Base-by-base conservation (phyloP, 306 rosid species). In the Cucurbita maxima region DNA sequence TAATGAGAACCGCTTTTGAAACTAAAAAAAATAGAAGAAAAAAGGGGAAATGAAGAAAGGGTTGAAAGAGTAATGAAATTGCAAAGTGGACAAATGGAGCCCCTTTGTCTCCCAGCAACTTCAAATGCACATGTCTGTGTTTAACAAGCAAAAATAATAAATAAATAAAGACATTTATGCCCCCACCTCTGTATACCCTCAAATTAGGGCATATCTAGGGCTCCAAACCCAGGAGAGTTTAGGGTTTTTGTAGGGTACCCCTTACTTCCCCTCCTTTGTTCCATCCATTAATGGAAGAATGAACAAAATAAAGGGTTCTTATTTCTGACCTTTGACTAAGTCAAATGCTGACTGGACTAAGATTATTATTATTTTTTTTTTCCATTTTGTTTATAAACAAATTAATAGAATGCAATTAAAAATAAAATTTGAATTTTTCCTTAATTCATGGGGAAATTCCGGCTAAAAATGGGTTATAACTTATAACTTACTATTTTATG, bases 281-380 rank as follows among this genome's bases (percentile, higher is more conserved):
- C 34, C 53, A 18, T 37, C 34, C 52, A 64, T 41, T 64, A 64
- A 41, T 64, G 71, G 71, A 41, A 40, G 15, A 40, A 63, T 16
- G 1, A 37, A 63, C 1, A 1, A 63, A n/a, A 40, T 1, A 41
- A 64, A 64, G 71, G 19, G 53, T 43, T 4, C 62, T 58, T 69
- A 53, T 71, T 71, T 58, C 72, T 57, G 60, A 77, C 11, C 48
- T 71, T 77, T 58, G 76, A 70, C 80, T 47, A 10, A 43, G 80
- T 77, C 80, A 71, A 70, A 57, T 59, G 71, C 76, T 71, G 76
- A 59, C 58, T 67, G 63, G 58, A 67, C 73, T 34, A 34, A 51
- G 58, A 63, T 52, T 72, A 25, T 25, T n/a, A n/a, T n/a, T n/a
- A n/a, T 44, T 9, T 5, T 8, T 37, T 58, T n/a, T 10, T 78